phyloP scores from a whole-genome alignment of 2,329 filamentous ascomycete genomes.

The Lasiodiplodia sp. region DNA sequence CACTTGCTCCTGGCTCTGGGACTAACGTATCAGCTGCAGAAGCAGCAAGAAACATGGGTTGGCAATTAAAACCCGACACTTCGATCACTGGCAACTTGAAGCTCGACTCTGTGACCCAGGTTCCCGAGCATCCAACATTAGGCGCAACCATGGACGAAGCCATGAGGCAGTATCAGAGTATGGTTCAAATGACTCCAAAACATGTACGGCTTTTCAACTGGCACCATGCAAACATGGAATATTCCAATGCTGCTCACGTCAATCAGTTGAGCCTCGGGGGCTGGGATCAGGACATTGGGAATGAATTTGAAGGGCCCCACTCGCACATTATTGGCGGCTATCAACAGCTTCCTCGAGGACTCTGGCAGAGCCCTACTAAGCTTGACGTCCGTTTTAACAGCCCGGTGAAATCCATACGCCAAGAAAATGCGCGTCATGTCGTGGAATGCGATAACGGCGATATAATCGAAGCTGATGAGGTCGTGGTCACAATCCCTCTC shows the following conservation, averaged over 20 bases:
- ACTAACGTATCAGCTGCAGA: constrained; percentile 76
- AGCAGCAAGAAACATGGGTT: constrained; percentile 82
- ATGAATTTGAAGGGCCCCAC: constrained; percentile 95
- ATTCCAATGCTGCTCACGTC: constrained; percentile 91
- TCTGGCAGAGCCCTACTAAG: constrained; percentile 77
- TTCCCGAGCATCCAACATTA: constrained; percentile 72
- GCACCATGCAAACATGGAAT: constrained; percentile 98
- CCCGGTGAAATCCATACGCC: constrained; percentile 76
- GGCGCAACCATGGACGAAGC: constrained; percentile 92
- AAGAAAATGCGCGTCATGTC: constrained; percentile 58
- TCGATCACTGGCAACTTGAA: constrained; percentile 71
- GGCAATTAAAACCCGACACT: constrained; percentile 73
- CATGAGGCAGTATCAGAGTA: constrained; percentile 83
- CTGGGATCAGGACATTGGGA: constrained; percentile 97
- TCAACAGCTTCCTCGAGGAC: constrained; percentile 86
- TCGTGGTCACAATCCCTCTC: constrained; percentile 89
- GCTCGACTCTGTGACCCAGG: constrained; percentile 69
- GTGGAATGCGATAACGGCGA: constrained; percentile 77
- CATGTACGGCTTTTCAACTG: constrained; percentile 94
- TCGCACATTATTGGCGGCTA: constrained; percentile 94
- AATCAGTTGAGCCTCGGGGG: constrained; percentile 85
- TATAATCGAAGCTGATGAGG: constrained; percentile 79
- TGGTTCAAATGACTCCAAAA: constrained; percentile 83
- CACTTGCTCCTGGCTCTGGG: constrained; percentile 71
- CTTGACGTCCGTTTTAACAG: constrained; percentile 79